Conservation (phyloP, 1,284 basidiomycete species). For the Trametes hirsuta region DNA sequence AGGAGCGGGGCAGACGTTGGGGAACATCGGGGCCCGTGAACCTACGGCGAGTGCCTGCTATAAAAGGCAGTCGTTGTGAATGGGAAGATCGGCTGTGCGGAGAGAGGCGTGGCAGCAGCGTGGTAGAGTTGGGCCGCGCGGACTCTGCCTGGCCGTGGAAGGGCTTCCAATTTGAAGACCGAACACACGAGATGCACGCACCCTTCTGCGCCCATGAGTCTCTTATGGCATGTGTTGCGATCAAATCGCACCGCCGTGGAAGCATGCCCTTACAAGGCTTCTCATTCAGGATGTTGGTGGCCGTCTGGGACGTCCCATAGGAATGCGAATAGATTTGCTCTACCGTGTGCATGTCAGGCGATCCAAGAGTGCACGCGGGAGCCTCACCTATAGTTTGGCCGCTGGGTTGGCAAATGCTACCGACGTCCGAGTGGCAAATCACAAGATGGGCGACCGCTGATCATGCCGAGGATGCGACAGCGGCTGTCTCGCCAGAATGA, state of each 20-base stretch:
- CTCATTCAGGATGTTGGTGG: neutral
- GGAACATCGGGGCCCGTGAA: neutral
- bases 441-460: no score
- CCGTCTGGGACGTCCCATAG: neutral
- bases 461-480: no score
- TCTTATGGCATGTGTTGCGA: conserved; percentile 8
- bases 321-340: neutral
- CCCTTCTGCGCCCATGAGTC: neutral
- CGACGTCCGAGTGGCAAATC: no score
- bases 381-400: no score
- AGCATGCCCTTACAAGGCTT: neutral
- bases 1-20: neutral
- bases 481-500: no score
- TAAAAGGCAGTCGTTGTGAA: conserved; percentile 17
- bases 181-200: conserved; percentile 1
- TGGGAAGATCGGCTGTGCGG: neutral
- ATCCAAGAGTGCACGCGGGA: no score
- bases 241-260: conserved; percentile 13
- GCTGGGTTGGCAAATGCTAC: no score
- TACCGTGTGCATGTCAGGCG: no score
- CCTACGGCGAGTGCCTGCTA: neutral
- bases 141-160: neutral
- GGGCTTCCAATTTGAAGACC: neutral
- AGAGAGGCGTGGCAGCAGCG: neutral
- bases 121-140: neutral